phyloP scores from a whole-genome alignment of 108 stramenopile genomes.

The Parietichytrium sp. region DNA sequence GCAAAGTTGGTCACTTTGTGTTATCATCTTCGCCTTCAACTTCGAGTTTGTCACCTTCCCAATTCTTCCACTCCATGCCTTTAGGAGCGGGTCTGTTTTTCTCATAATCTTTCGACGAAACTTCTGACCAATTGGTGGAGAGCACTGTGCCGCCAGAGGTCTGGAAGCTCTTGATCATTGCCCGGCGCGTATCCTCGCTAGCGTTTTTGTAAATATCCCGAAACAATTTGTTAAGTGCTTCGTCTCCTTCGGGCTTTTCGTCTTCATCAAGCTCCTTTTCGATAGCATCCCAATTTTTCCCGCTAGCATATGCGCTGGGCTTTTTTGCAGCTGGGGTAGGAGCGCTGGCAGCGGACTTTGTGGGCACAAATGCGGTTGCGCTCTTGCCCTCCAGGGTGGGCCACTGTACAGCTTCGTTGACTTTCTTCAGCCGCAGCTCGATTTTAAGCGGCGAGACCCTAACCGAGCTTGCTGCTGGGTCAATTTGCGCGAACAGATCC shows the following conservation, averaged over 20 bases:
- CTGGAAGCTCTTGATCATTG: conserved; percentile 96
- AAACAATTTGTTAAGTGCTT: conserved; percentile 92
- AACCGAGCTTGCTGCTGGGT: conserved; percentile 63
- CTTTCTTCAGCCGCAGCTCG: conserved; percentile 74
- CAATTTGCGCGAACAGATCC: conserved; percentile 69
- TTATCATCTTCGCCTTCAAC: background rate
- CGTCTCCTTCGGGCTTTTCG: conserved; percentile 92
- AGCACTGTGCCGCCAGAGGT: conserved; percentile 93
- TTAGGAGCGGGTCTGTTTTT: conserved; percentile 88
- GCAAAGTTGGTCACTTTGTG: background rate
- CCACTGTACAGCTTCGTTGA: conserved; percentile 67
- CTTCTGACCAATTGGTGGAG: conserved; percentile 97
- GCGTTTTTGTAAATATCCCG: conserved; percentile 87
- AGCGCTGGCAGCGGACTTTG: background rate
- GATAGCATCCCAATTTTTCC: conserved; percentile 81
- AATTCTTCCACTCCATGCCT: conserved; percentile 89
- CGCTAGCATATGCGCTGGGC: conserved; percentile 73
- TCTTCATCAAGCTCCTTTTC: conserved; percentile 61
- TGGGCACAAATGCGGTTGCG: conserved; percentile 21
- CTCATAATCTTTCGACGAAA: conserved; percentile 92
- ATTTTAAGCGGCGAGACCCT: conserved; percentile 75
- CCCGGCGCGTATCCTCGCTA: conserved; percentile 79
- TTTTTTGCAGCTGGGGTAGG: conserved; percentile 33
- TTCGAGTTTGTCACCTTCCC: conserved; percentile 68
- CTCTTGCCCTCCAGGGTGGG: conserved; percentile 66